Evolutionary conservation across 2,329 filamentous ascomycete genomes (phyloP).

Genomic region (Cryphonectria nitschkei): DNA sequence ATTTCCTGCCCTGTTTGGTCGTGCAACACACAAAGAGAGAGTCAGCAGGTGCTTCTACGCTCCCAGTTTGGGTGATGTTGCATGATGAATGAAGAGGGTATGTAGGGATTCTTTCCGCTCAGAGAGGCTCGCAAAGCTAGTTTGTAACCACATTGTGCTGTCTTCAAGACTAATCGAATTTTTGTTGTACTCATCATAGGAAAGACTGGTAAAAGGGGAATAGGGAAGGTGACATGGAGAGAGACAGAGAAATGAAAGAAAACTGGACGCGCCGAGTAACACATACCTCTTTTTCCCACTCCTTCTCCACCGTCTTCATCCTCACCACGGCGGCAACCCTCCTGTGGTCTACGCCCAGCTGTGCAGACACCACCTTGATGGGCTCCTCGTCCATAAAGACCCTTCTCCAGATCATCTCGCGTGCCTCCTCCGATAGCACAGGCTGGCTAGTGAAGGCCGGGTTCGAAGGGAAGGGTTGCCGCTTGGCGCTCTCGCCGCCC

Average conservation of each 20-base stretch:
- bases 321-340: slow-evolving; percentile 84
- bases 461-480: slow-evolving; percentile 75
- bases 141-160: slow-evolving; percentile 82
- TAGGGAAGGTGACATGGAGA: slow-evolving; percentile 3
- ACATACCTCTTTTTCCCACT: slow-evolving; percentile 76
- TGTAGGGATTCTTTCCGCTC: slow-evolving; percentile 44
- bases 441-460: slow-evolving; percentile 68
- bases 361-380: slow-evolving; percentile 76
- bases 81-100: slow-evolving; percentile 27
- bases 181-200: slow-evolving; percentile 67
- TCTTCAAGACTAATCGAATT: slow-evolving; percentile 99
- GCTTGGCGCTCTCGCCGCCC: slow-evolving; percentile 37
- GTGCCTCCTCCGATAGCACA: slow-evolving; percentile 73
- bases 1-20: slow-evolving; percentile 66
- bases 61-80: background rate
- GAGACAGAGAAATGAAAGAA: background rate
- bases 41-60: slow-evolving; percentile 32
- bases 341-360: slow-evolving; percentile 78
- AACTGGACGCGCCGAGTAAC: background rate
- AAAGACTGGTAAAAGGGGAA: slow-evolving; percentile 30
- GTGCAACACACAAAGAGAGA: slow-evolving; percentile 5
- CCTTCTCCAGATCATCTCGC: slow-evolving; percentile 73
- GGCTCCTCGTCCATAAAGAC: slow-evolving; percentile 69
- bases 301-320: slow-evolving; percentile 83
- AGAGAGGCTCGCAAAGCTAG: slow-evolving; percentile 77